Base-by-base conservation (phyloP, 129 eudicot genomes). In the Flaveria trinervia region DNA sequence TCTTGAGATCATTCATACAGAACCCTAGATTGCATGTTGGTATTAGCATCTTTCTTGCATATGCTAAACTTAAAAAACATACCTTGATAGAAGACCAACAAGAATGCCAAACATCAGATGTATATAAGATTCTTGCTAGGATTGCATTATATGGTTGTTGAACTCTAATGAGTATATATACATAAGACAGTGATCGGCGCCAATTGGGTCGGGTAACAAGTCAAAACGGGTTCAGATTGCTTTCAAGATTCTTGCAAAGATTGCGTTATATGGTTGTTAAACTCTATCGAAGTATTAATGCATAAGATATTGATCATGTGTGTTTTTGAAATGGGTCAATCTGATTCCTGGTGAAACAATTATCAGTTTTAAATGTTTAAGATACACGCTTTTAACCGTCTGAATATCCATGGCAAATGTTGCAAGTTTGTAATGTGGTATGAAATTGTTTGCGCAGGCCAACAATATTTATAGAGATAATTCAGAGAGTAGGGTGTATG, bases 401-500 rank as follows among this genome's bases (percentile, higher is more conserved):
- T 36, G 22, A 36, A 36, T 36, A 0, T 0, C 41, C 41, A 30
- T 62, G 68, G 14, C 43, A 5, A 62, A 14, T 26, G 41, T 25
- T 62, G 10, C 28, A 28, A 62, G 13, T 26, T 36, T 45, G 12
- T 76, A 66, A 18, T 22, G 23, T 52, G 70, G 67, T 65, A 56
- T 77, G 61, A 17, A 68, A 68, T 68, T 22, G 12, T 85, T 45
- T 80, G 57, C 17, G 54, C 87, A 94, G 99, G 88, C 99, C 97
- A 13, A 95, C 99, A 0, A 79, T 95, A 75, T 91, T 95, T 78
- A 80, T 95, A 43, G 99, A 95, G 88, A 92, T 95, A 52, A 95
- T 95, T 57, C 97, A 95, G 80, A 89, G 99, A 82, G 84, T 95
- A 0, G 98, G 98, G 16, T 95, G 99, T 85, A 88, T 95, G 95